Percentiles rank a stretch among this genome's conserved stretches.
Evolutionary conservation across 768 basidiomycete genomes (phyloP).

Genomic region (Amanita molliuscula): DNA sequence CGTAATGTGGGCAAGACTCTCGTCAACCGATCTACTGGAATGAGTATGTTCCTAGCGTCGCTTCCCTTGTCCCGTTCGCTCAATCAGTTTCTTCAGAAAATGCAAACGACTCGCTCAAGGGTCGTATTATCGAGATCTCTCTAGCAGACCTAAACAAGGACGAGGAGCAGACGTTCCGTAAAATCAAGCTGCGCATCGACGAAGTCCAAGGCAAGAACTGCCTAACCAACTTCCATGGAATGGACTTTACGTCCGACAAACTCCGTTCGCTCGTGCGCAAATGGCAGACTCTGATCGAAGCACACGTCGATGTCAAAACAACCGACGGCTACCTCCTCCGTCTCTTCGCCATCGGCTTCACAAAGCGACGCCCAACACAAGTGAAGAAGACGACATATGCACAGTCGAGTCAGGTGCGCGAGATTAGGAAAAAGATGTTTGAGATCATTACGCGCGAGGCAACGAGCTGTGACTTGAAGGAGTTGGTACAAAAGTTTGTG

Average conservation of each 20-base stretch:
- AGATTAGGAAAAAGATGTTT: slow-evolving; percentile 99
- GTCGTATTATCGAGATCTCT: slow-evolving; percentile 92
- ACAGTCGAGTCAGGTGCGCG: slow-evolving; percentile 86
- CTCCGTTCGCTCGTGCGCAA: slow-evolving; percentile 99
- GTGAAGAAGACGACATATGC: slow-evolving; percentile 99
- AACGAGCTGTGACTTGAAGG: slow-evolving; percentile 92
- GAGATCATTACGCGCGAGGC: slow-evolving; percentile 98
- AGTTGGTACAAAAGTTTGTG: slow-evolving; percentile 96
- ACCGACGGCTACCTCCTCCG: slow-evolving; percentile 99
- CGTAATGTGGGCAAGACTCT: slow-evolving; percentile 98
- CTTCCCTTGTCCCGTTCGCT: background rate
- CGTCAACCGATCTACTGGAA: slow-evolving; percentile 94
- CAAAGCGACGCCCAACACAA: slow-evolving; percentile 91
- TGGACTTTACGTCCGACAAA: slow-evolving; percentile 99
- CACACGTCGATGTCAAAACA: slow-evolving; percentile 97
- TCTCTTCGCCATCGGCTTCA: slow-evolving; percentile 98
- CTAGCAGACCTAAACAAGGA: slow-evolving; percentile 98
- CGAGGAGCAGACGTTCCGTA: slow-evolving; percentile 98
- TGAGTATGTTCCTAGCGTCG: slow-evolving; percentile 59
- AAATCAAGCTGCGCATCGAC: slow-evolving; percentile 97
- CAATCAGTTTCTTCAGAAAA: slow-evolving; percentile 58
- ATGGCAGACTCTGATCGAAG: slow-evolving; percentile 99
- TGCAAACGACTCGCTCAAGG: slow-evolving; percentile 96
- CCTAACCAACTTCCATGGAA: slow-evolving; percentile 99
- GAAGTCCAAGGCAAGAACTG: slow-evolving; percentile 98